Percentiles rank a stretch among this genome's conserved stretches.
Evolutionary conservation across 805 yeast genomes (phyloP).

Genomic region (Yamadazyma scolyti): DNA sequence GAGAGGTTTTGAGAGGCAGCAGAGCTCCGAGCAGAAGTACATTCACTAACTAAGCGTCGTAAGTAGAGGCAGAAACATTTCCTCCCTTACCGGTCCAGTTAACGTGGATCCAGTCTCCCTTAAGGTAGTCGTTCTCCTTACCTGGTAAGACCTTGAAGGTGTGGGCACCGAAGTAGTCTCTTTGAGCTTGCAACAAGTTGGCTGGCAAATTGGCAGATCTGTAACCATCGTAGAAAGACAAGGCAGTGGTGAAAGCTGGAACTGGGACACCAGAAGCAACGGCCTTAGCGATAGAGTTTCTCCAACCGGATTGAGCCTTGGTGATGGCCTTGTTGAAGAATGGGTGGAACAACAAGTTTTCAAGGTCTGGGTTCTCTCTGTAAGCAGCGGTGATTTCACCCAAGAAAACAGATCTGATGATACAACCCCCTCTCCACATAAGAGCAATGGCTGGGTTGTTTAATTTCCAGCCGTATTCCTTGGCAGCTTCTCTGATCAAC

Average conservation of each 20-base stretch:
- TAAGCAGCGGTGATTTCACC: conserved; percentile 96
- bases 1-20: too few relatives aligned
- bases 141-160: conserved; percentile 95
- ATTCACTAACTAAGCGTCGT: conserved; percentile 93
- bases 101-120: conserved; percentile 85
- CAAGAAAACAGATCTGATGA: conserved; percentile 96
- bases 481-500: conserved; percentile 98
- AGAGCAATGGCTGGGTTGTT: conserved; percentile 98
- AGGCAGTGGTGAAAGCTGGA: conserved; percentile 96
- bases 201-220: conserved; percentile 95
- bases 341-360: conserved; percentile 92
- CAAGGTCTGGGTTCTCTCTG: conserved; percentile 89
- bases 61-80: conserved; percentile 91
- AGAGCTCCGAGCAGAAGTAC: too few relatives aligned
- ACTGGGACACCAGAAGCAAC: conserved; percentile 89
- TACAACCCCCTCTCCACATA: conserved; percentile 99
- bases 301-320: conserved; percentile 96
- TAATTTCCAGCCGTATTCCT: conserved; percentile 93
- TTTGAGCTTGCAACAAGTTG: conserved; percentile 97
- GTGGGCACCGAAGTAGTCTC: conserved; percentile 99
- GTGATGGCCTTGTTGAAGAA: conserved; percentile 89
- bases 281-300: conserved; percentile 77
- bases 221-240: conserved; percentile 98
- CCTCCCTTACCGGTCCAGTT: conserved; percentile 99
- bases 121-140: conserved; percentile 68